Evolutionary conservation across 1,139 yeast species (phyloP).

Genomic region (Magnusiomyces sp.): DNA sequence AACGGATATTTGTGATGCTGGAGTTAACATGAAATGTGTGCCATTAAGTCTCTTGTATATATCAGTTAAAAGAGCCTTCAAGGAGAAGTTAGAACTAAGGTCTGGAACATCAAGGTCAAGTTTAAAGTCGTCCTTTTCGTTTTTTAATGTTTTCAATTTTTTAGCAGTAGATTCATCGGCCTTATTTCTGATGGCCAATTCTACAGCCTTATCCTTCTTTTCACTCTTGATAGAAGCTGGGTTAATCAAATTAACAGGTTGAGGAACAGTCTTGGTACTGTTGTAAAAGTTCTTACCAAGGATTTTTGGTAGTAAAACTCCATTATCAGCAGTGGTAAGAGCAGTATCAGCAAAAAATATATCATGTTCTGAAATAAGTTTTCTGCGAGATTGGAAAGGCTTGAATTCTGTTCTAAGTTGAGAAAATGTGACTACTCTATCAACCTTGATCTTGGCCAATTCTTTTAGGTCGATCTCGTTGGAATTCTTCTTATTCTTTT

Average conservation of each 20-base stretch:
- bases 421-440: slow-evolving; percentile 35
- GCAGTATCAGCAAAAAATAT: slow-evolving; percentile 54
- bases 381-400: slow-evolving; percentile 37
- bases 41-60: slow-evolving; percentile 51
- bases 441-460: slow-evolving; percentile 11
- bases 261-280: slow-evolving; percentile 26
- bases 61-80: slow-evolving; percentile 40
- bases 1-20: slow-evolving; percentile 61
- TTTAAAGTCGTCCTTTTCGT: neutral
- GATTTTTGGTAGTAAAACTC: slow-evolving; percentile 69
- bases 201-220: neutral
- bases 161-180: no score
- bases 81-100: neutral
- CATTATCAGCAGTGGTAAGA: slow-evolving; percentile 42
- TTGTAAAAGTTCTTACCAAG: slow-evolving; percentile 74
- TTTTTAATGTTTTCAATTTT: neutral
- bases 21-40: slow-evolving; percentile 60
- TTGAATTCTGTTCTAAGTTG: slow-evolving; percentile 38
- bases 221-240: no score
- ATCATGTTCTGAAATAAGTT: slow-evolving; percentile 39
- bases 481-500: neutral
- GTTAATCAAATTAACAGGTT: neutral
- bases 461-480: slow-evolving; percentile 11
- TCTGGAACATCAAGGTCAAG: no score
- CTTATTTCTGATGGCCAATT: slow-evolving; percentile 5